Evolutionary conservation across 1,284 basidiomycete species (phyloP), one percentile per base, ranked within the genome.

Genomic region (Austropuccinia psidii): DNA sequence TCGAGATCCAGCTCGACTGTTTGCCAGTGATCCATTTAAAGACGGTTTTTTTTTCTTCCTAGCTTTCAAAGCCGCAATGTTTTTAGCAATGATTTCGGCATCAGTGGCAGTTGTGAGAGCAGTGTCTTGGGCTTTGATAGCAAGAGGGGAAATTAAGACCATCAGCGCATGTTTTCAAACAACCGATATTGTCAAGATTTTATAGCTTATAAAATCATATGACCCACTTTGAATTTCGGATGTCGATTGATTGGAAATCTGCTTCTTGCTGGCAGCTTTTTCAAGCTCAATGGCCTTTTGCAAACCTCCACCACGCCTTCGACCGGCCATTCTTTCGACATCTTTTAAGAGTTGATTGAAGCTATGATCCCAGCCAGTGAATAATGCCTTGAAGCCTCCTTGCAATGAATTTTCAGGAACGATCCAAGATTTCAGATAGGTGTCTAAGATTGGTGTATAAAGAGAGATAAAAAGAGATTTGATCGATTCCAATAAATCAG

Each of bases 381-480:
- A 87, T 0, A 86, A 86, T 66, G 86, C 84, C 17, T 83, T 81
- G 77, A 93, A 90, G 78, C 89, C 86, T 62, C 58, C 83, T 77
- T 2, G 82, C 75, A 13, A 81, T 77, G 4, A 82, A 77, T 49
- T 84, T 83, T 47, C 39, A 31, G 61, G 61, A 17, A 81, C 78
- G 11, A 80, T 76, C 13, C 83, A 78, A 13, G 83, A 77, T 17
- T 61, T 74, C 24, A 77, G 74, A 47, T 78, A 60, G 3, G 45
- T 74, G n/a, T 74, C 52, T 21, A 78, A 67, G 1, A 75, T 68
- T 17, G 75, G 65, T 21, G 75, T 85, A 79, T 91, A 95, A 70
- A 90, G 85, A 78, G 91, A 88, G 76, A 95, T 83, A 79, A 96
- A 96, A 35, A 94, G 84, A 0, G 87, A 83, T 79, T 92, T 93